Percentiles rank a stretch among this genome's conserved stretches.
These are phyloP conservation scores for Spatholobus suberectus DNA, from an alignment of 306 rosid species.

Conservation along the genomic window DNA sequence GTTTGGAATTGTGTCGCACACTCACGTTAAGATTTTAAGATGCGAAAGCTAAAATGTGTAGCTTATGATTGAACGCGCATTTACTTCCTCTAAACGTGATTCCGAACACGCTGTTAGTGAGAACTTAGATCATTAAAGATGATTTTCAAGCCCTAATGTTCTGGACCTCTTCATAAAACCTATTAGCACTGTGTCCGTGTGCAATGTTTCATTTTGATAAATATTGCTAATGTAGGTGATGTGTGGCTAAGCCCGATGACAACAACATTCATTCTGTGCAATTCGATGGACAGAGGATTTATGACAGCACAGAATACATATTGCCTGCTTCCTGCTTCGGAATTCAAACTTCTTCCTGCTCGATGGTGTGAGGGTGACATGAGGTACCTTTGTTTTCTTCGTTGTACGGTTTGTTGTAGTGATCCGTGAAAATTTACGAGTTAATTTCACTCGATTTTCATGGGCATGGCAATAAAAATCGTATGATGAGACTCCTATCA, in stretches of 20 bases:
- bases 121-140: neutral
- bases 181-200: neutral
- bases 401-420: neutral
- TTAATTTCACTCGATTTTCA: neutral
- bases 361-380: conserved; percentile 29
- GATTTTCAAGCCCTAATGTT: conserved; percentile 8
- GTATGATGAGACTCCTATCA: conserved; percentile 7
- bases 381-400: neutral
- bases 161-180: neutral
- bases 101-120: too few species aligned
- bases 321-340: conserved; percentile 13
- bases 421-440: too few species aligned
- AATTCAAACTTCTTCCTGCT: neutral
- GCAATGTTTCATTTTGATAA: neutral
- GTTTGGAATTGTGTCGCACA: too few species aligned
- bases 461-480: neutral
- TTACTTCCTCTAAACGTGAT: too few species aligned
- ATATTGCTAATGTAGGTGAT: conserved; percentile 33
- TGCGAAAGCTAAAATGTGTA: too few species aligned
- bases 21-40: too few species aligned
- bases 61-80: too few species aligned
- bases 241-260: conserved; percentile 25
- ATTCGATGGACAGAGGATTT: conserved; percentile 33
- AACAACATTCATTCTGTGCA: conserved; percentile 24
- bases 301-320: neutral